Percentiles rank a stretch among this genome's conserved stretches.
Conservation (phyloP, 352 stramenopile species). For the Pythium plurisporium region DNA sequence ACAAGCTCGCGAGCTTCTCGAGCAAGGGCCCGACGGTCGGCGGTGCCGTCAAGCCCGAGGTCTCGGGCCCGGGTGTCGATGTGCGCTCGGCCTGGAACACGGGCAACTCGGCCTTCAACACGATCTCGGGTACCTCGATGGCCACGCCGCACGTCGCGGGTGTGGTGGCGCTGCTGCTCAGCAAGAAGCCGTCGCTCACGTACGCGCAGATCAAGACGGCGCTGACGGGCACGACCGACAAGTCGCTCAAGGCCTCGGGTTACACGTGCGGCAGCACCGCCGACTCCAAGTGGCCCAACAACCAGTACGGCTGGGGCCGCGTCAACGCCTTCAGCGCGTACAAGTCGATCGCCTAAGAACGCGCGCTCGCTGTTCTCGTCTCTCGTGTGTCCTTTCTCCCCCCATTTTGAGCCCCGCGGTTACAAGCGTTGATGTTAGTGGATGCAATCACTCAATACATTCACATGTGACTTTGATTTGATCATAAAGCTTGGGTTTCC, state of each 20-base stretch:
- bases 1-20: constrained; percentile 22
- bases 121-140: constrained; percentile 28
- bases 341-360: no score
- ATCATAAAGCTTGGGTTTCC: no score
- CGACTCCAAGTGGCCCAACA: constrained; percentile 25
- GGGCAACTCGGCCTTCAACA: constrained; percentile 11
- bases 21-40: constrained; percentile 17
- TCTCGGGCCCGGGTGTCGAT: constrained; percentile 19
- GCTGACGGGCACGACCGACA: constrained; percentile 1
- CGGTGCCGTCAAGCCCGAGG: constrained; percentile 23
- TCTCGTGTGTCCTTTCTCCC: no score
- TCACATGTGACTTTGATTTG: no score
- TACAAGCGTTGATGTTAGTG: no score
- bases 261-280: constrained; percentile 17
- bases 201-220: constrained; percentile 6
- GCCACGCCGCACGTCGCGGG: constrained; percentile 25
- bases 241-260: constrained; percentile 10
- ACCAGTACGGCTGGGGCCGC: constrained; percentile 21
- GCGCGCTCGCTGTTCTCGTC: no score
- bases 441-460: no score
- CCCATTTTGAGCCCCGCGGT: no score
- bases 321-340: constrained; percentile 5
- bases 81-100: constrained; percentile 16
- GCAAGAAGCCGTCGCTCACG: constrained; percentile 2
- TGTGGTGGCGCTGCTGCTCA: constrained; percentile 24